These are phyloP conservation scores for Hypoxylon fragiforme DNA, from an alignment of 495 filamentous ascomycete species.

Conservation along the genomic window DNA sequence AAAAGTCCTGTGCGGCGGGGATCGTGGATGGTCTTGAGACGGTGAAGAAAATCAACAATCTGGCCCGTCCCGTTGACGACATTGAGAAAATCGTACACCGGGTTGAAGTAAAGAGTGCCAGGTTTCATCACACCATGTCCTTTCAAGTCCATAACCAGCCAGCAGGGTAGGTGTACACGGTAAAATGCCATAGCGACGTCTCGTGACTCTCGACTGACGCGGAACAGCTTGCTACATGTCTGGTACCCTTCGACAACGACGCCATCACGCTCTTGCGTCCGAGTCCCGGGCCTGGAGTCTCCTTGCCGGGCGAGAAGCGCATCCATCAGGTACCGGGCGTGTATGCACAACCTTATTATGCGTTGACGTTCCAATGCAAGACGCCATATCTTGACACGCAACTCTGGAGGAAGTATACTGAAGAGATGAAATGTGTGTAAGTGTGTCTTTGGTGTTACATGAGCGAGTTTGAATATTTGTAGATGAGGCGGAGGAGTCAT, in stretches of 20 bases:
- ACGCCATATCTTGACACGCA: not conserved
- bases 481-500: too few relatives aligned
- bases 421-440: not conserved
- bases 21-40: slow-evolving; percentile 21
- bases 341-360: not conserved
- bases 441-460: not conserved
- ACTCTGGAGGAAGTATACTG: not conserved
- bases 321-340: not conserved
- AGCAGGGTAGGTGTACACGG: slow-evolving; percentile 28
- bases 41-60: slow-evolving; percentile 11
- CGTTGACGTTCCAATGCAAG: not conserved
- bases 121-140: not conserved
- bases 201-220: slow-evolving; percentile 19
- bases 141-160: not conserved
- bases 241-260: slow-evolving; percentile 11
- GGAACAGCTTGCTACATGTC: slow-evolving; percentile 23
- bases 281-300: not conserved
- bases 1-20: slow-evolving; percentile 18
- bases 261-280: slow-evolving; percentile 3
- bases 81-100: slow-evolving; percentile 26
- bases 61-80: not conserved
- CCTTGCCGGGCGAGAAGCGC: not conserved
- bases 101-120: slow-evolving; percentile 24
- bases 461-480: not conserved
- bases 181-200: slow-evolving; percentile 25